Base-by-base conservation (phyloP, 345 rosid genomes). In the Eucalyptus coolabah region DNA sequence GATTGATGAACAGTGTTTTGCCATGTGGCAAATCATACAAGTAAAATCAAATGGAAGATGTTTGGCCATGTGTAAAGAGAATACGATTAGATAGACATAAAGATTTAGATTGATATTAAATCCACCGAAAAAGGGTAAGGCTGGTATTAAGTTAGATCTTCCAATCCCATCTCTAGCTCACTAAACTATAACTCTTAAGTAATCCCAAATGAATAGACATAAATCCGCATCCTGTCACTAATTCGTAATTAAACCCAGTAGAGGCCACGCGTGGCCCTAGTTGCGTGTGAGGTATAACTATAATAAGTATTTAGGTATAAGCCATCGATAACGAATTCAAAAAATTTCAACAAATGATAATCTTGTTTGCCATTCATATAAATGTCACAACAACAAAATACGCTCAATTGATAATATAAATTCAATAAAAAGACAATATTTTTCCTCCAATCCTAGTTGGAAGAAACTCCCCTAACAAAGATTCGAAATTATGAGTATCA, bases 251-350 rank as follows among this genome's bases (percentile, higher is more conserved):
- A 60, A 60, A 28, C 67, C 67, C 1, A 2, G 1, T 3, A 28
- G 32, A 60, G 34, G 37, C 34, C 37, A 15, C 3, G 5, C 19
- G 3, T 14, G 17, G 37, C 19, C 37, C 37, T 14, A 65, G 19
- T n/a, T 8, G 19, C 72, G 4, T 2, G 37, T 2, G 37, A 63
- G 72, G 0, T 6, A 6, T 30, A 14, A 16, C 1, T 2, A 6
- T 28, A 30, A 63, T 12, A 28, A 63, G 69, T 63, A n/a, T 63
- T 63, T 28, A 13, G 18, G 34, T 13, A 63, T 30, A 6, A 13
- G 69, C 34, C 34, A 8, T 14, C 9, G 8, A 13, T 30, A 14
- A 8, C 14, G 2, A 63, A 30, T 63, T 15, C 4, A 14, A 2
- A 63, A 63, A 14, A 30, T 6, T 30, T 63, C 9, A 14, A 14